Evolutionary conservation across 352 stramenopile species (phyloP).

Genomic region (Pythium monospermum): DNA sequence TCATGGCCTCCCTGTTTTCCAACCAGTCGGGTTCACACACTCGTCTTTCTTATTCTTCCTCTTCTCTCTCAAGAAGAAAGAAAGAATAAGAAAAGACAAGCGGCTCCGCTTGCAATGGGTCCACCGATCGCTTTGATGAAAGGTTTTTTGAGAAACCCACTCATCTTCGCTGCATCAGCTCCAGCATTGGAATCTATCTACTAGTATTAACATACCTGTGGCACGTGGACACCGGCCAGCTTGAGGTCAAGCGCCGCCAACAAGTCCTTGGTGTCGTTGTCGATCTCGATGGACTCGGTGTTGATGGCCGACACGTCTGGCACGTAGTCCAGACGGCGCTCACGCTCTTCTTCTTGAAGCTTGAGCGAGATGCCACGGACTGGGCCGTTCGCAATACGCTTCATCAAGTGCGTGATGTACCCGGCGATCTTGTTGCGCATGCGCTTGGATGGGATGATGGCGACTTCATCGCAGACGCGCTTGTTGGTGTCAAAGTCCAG

Average conservation of each 20-base stretch:
- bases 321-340: constrained; percentile 99
- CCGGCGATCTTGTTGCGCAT: constrained; percentile 99
- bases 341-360: constrained; percentile 99
- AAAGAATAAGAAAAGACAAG: no score
- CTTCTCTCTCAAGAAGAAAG: background rate
- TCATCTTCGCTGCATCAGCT: constrained; percentile 52
- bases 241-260: constrained; percentile 95
- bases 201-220: constrained; percentile 61
- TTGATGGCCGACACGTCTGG: constrained; percentile 96
- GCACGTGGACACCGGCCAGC: constrained; percentile 85
- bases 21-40: constrained; percentile 18
- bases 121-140: constrained; percentile 31
- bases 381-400: constrained; percentile 98
- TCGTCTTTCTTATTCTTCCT: no score
- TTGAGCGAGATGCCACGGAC: constrained; percentile 99
- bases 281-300: constrained; percentile 94
- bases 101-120: constrained; percentile 50
- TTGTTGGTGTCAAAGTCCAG: constrained; percentile 99
- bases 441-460: constrained; percentile 99
- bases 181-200: constrained; percentile 60
- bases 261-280: constrained; percentile 98
- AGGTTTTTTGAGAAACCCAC: constrained; percentile 4
- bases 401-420: constrained; percentile 99
- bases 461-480: constrained; percentile 95
- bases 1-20: no score